phyloP scores from a whole-genome alignment of 805 yeast species.

The Cyberlindnera mississippiensis region DNA sequence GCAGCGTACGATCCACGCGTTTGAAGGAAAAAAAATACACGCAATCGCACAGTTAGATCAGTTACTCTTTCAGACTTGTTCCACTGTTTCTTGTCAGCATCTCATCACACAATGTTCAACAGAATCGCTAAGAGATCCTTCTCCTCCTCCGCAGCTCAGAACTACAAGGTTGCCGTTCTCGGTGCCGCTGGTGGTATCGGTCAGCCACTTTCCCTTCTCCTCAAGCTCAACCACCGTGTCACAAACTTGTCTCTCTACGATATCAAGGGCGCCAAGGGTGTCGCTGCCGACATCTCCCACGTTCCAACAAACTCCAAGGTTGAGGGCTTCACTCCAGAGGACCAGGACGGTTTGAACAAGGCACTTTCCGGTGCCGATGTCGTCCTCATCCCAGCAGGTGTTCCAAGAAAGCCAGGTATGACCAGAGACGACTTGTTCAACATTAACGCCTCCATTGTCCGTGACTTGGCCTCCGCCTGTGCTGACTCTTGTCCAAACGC shows the following conservation, averaged over 20 bases:
- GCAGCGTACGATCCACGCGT: not conserved
- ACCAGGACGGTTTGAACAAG: conserved; percentile 61
- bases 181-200: conserved; percentile 97
- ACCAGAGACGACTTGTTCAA: conserved; percentile 95
- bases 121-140: conserved; percentile 58
- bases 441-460: conserved; percentile 93
- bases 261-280: conserved; percentile 91
- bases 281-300: conserved; percentile 93
- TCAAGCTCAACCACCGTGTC: conserved; percentile 86
- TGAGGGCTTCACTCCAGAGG: conserved; percentile 82
- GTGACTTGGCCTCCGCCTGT: conserved; percentile 83
- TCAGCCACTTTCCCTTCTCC: conserved; percentile 75
- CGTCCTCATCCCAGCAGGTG: conserved; percentile 94
- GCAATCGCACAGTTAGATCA: too few relatives aligned
- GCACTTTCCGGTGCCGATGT: conserved; percentile 74
- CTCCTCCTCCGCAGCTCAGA: conserved; percentile 60
- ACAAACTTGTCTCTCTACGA: conserved; percentile 85
- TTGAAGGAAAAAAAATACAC: too few relatives aligned
- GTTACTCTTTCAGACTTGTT: too few relatives aligned
- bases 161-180: conserved; percentile 75
- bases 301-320: conserved; percentile 90
- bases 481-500: conserved; percentile 86
- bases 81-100: too few relatives aligned
- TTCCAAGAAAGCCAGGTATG: conserved; percentile 99
- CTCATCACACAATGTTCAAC: conserved; percentile 47